A percentile compares a stretch with the other conserved stretches of the same genome.
Evolutionary conservation across 2,329 filamentous ascomycete genomes (phyloP).

Genomic region (Aspergillus ochraceus): DNA sequence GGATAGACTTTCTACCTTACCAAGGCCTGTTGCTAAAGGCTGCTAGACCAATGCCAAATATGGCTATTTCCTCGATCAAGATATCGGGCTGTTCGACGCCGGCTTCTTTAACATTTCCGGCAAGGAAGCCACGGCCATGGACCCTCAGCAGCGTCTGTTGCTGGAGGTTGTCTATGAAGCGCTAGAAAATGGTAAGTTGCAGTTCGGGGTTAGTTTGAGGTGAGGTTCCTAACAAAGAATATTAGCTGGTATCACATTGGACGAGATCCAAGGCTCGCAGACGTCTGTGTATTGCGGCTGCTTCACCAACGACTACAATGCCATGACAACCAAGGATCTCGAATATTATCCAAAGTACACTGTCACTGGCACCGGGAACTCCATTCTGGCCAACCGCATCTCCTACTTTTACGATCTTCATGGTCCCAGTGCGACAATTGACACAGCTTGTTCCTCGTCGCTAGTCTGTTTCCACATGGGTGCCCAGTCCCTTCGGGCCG

Average conservation of each 20-base stretch:
- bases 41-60: neutral
- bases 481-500: constrained; percentile 14
- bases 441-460: constrained; percentile 44
- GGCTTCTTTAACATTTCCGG: constrained; percentile 30
- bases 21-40: neutral
- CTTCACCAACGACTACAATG: constrained; percentile 24
- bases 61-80: constrained; percentile 4
- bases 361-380: constrained; percentile 22
- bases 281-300: constrained; percentile 13
- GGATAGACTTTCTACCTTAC: neutral
- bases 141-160: constrained; percentile 21
- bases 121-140: constrained; percentile 21
- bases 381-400: constrained; percentile 34
- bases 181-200: constrained; percentile 18
- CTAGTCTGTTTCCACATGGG: constrained; percentile 27
- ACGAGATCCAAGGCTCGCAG: constrained; percentile 3
- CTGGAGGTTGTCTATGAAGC: constrained; percentile 24
- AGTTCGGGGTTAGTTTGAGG: neutral
- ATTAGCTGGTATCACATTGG: constrained; percentile 7
- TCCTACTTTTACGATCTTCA: constrained; percentile 39
- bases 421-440: constrained; percentile 39
- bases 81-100: constrained; percentile 24
- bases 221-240: neutral
- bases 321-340: constrained; percentile 15
- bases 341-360: constrained; percentile 14